A percentile compares a stretch with the other conserved stretches of the same genome.
These are phyloP conservation scores for Tylopilus sp. DNA, from an alignment of 1,284 basidiomycete genomes.

Conservation along the genomic window DNA sequence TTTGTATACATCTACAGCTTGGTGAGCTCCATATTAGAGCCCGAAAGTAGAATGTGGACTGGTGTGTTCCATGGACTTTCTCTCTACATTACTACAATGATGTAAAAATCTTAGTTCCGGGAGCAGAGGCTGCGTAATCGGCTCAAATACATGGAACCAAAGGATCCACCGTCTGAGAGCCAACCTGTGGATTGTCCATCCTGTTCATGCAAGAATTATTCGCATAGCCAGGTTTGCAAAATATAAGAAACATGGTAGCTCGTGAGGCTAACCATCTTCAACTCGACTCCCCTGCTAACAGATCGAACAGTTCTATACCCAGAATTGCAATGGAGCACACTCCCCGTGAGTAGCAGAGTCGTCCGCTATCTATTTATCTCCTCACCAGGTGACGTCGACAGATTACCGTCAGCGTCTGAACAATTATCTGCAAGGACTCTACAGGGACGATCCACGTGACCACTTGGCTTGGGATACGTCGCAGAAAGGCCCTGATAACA, in stretches of 20 bases:
- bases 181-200: slow-evolving; percentile 26
- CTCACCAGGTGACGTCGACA: slow-evolving; percentile 10
- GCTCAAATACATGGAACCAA: slow-evolving; percentile 2
- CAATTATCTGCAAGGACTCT: slow-evolving; percentile 21
- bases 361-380: not conserved
- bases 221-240: slow-evolving; percentile 8
- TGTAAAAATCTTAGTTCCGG: not conserved
- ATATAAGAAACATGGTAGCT: slow-evolving; percentile 17
- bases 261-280: not conserved
- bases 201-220: slow-evolving; percentile 5
- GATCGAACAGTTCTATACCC: not conserved
- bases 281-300: not conserved
- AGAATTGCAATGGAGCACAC: slow-evolving; percentile 11
- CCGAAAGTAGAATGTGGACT: slow-evolving; percentile 4
- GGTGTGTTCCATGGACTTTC: not conserved
- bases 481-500: slow-evolving; percentile 20
- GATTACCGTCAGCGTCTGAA: slow-evolving; percentile 26
- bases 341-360: slow-evolving; percentile 14
- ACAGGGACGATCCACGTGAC: slow-evolving; percentile 15
- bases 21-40: slow-evolving; percentile 19
- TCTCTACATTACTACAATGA: not conserved
- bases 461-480: slow-evolving; percentile 23
- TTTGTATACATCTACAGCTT: slow-evolving; percentile 26
- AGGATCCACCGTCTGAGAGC: slow-evolving; percentile 6
- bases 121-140: not conserved